Evolutionary conservation across 257 asterid species (phyloP), one percentile per base, ranked within the genome.

Genomic region (Scutellaria baicalensis): DNA sequence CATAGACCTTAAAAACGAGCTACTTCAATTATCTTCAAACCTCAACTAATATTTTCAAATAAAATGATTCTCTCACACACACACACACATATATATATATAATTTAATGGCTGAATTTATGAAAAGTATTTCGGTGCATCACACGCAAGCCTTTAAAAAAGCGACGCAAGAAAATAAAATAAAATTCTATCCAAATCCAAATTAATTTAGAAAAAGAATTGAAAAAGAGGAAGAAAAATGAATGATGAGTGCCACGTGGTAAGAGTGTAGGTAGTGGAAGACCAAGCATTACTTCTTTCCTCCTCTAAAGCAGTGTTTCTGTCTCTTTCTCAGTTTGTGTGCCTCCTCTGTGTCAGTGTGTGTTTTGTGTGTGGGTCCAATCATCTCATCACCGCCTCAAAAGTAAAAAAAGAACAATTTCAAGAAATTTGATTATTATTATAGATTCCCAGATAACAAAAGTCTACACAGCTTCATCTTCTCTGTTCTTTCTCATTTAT

Each of bases 251-350:
- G 66, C 51, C 77, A 79, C 83, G 78, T 66, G 80, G 60, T 65
- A 48, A 8, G 0, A 54, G 14, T 23, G 75, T 60, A 65, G 80
- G 2, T 13, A 56, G 75, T 66, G 75, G 75, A 47, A 71, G 80
- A 79, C 83, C 70, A 50, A 14, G 70, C 60, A 48, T 42, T 58
- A 6, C 42, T 59, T 20, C 66, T 72, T 54, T 64, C 70, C 27
- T 57, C 81, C 81, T 77, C 77, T 68, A 77, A 71, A 77, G 77
- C 73, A 9, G 72, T 35, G 75, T 65, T 72, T 36, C 35, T 33
- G 33, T 58, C 69, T 65, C 49, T 31, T 50, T 73, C 47, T 67
- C 69, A 51, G 59, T 61, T 69, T 66, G 68, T 60, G 69, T 51
- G 33, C 33, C 33, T 27, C 33, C 33, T 27, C 56, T 31, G 58